Conservation (phyloP, 768 basidiomycete genomes). For the Macrolepiota dolichaula region DNA sequence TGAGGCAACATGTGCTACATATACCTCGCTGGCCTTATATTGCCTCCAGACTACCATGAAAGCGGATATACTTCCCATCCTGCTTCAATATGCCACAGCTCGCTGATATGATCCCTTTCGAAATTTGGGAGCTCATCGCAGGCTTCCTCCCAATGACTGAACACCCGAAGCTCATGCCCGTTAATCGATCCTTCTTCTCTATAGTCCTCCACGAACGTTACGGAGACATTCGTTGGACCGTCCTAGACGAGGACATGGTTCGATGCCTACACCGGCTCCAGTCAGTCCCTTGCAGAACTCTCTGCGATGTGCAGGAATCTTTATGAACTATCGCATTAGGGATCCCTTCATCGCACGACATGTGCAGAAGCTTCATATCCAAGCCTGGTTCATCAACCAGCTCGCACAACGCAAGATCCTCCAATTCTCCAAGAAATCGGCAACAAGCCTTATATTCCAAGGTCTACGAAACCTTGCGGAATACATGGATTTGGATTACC, state of each 20-base stretch:
- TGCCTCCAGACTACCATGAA: neutral
- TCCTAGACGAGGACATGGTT: slow-evolving; percentile 23
- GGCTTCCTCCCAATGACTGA: slow-evolving; percentile 13
- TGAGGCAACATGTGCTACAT: neutral
- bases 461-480: neutral
- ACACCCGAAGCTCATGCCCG: slow-evolving; percentile 1
- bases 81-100: neutral
- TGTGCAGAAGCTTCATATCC: slow-evolving; percentile 30
- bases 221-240: neutral
- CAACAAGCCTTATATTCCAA: neutral
- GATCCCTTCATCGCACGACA: slow-evolving; percentile 27
- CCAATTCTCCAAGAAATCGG: neutral
- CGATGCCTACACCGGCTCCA: slow-evolving; percentile 25
- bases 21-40: neutral
- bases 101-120: slow-evolving; percentile 1
- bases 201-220: slow-evolving; percentile 27
- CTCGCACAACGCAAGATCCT: slow-evolving; percentile 19
- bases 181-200: slow-evolving; percentile 35
- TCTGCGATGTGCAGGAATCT: neutral
- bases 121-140: slow-evolving; percentile 30
- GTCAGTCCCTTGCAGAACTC: slow-evolving; percentile 17
- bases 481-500: neutral
- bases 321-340: slow-evolving; percentile 13
- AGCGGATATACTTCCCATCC: neutral
- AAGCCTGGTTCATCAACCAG: slow-evolving; percentile 38